These are phyloP conservation scores for Xylariomycetidae sp. DNA, from an alignment of 2,329 filamentous ascomycete species.

Conservation along the genomic window DNA sequence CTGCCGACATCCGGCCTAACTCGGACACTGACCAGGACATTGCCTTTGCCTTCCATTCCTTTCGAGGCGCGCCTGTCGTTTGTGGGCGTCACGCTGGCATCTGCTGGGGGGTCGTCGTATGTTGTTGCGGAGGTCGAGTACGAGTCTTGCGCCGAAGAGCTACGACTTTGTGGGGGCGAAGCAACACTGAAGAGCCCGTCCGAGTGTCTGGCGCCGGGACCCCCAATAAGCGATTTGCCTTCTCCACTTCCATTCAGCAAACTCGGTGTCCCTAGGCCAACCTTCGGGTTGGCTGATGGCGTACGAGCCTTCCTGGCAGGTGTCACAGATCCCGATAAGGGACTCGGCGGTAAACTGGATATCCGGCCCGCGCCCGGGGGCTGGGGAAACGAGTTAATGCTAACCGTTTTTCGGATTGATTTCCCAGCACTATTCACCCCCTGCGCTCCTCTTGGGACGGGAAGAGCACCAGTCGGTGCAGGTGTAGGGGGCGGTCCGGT, in stretches of 20 bases:
- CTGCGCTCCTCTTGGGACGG: constrained; percentile 49
- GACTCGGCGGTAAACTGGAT: constrained; percentile 57
- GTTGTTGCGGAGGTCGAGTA: constrained; percentile 87
- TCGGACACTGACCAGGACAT: constrained; percentile 91
- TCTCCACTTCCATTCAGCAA: constrained; percentile 74
- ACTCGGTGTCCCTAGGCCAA: constrained; percentile 57
- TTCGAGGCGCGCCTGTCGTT: constrained; percentile 46
- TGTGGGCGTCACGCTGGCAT: constrained; percentile 36
- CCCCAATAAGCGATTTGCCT: constrained; percentile 62
- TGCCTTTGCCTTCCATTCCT: constrained; percentile 70
- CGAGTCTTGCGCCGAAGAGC: constrained; percentile 86
- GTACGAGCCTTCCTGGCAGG: constrained; percentile 49
- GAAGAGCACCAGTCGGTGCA: constrained; percentile 46
- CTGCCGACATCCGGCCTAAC: constrained; percentile 77
- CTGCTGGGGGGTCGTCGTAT: constrained; percentile 73
- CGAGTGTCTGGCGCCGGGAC: constrained; percentile 57
- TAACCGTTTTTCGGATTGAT: constrained; percentile 78
- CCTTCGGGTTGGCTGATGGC: constrained; percentile 43
- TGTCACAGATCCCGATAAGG: constrained; percentile 41
- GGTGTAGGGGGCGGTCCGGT: constrained; percentile 42
- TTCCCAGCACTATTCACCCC: constrained; percentile 56
- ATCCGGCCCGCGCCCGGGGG: constrained; percentile 73
- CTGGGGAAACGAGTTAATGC: constrained; percentile 89
- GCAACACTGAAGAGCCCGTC: constrained; percentile 71
- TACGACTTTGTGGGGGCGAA: constrained; percentile 82